These are phyloP conservation scores for Kluyveromyces sp. DNA, from an alignment of 1,139 yeast species.

Conservation along the genomic window DNA sequence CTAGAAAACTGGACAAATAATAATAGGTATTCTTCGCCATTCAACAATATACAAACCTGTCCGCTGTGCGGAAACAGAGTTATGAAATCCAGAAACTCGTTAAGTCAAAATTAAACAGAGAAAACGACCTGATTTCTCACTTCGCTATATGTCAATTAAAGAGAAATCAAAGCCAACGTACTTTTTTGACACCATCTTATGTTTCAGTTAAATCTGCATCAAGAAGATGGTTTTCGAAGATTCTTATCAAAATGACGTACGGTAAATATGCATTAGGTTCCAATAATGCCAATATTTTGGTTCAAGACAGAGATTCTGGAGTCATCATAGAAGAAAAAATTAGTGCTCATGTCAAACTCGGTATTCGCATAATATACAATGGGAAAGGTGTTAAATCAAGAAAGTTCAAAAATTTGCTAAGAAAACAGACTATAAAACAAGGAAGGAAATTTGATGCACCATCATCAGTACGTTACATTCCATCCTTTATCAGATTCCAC, in stretches of 20 bases:
- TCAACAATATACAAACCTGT: constrained; percentile 38
- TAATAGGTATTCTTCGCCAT: constrained; percentile 29
- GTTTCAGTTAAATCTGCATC: constrained; percentile 80
- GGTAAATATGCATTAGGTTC: constrained; percentile 86
- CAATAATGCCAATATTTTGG: constrained; percentile 87
- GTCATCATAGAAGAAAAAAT: constrained; percentile 85
- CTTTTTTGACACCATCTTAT: constrained; percentile 58
- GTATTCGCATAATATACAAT: constrained; percentile 75
- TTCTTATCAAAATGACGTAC: constrained; percentile 74
- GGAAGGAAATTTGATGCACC: constrained; percentile 78
- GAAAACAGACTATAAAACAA: constrained; percentile 65
- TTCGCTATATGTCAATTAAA: constrained; percentile 82
- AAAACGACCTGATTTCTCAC: constrained; percentile 68
- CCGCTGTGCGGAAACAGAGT: constrained; percentile 69
- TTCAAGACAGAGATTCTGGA: constrained; percentile 87
- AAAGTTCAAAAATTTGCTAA: constrained; percentile 50
- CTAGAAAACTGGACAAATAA: constrained; percentile 41
- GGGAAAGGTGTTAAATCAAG: constrained; percentile 56
- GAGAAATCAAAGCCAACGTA: constrained; percentile 46
- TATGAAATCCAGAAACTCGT: constrained; percentile 46
- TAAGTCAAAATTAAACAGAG: constrained; percentile 24
- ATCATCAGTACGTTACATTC: constrained; percentile 56
- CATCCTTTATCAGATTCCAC: constrained; percentile 75
- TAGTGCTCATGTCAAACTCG: constrained; percentile 80
- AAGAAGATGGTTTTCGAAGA: constrained; percentile 80